These are phyloP conservation scores for Asterochloris erici DNA, from an alignment of 139 green algal species.

Conservation along the genomic window DNA sequence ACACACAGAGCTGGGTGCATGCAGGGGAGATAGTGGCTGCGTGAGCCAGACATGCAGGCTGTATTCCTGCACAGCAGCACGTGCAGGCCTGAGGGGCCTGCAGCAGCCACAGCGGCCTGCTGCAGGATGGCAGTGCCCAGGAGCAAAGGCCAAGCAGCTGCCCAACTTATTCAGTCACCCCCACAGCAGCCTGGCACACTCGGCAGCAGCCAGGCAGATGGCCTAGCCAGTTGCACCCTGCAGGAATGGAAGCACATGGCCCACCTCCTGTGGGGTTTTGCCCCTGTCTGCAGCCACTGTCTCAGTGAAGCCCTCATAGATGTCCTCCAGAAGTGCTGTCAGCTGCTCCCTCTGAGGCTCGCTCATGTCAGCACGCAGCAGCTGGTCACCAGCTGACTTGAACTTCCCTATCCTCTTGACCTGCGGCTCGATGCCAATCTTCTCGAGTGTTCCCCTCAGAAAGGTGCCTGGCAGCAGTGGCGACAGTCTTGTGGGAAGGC, in stretches of 20 bases:
- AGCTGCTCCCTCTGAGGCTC: slow-evolving; percentile 79
- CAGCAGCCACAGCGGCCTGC: too few species aligned
- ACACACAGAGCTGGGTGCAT: too few species aligned
- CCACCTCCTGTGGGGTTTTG: slow-evolving; percentile 60
- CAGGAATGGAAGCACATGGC: neutral
- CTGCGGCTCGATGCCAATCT: slow-evolving; percentile 87
- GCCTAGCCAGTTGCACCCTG: too few species aligned
- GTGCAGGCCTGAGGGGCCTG: too few species aligned
- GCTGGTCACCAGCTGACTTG: slow-evolving; percentile 84
- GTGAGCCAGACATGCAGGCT: too few species aligned
- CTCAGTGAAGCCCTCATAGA: slow-evolving; percentile 72
- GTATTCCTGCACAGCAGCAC: too few species aligned
- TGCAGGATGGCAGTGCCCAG: too few species aligned
- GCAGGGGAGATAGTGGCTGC: too few species aligned
- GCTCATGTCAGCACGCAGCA: slow-evolving; percentile 84
- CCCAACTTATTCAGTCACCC: too few species aligned
- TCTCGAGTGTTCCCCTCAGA: slow-evolving; percentile 87
- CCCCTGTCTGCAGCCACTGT: slow-evolving; percentile 53
- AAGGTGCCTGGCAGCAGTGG: slow-evolving; percentile 60
- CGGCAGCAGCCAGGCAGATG: too few species aligned
- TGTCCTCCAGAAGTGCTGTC: slow-evolving; percentile 81
- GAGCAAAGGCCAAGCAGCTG: too few species aligned
- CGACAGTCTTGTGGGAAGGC: neutral
- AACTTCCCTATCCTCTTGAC: slow-evolving; percentile 82
- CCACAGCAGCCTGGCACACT: too few species aligned